Conservation (phyloP, 352 stramenopile species). For the Stramenopiles sp. region DNA sequence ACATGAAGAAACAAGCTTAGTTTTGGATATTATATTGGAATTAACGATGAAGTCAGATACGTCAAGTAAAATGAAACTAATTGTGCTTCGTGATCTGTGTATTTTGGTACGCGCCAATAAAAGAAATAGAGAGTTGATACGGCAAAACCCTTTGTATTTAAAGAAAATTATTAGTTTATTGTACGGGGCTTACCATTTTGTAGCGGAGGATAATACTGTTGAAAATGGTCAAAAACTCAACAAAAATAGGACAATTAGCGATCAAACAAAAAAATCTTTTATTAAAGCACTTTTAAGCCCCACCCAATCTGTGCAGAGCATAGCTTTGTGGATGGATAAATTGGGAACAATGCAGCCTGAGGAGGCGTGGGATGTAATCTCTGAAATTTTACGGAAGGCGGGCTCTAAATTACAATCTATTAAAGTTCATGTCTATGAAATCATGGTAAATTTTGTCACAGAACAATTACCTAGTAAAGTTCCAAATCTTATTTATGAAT, state of each 20-base stretch:
- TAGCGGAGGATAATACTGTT: no score
- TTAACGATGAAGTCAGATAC: neutral
- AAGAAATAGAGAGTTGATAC: neutral
- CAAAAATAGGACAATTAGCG: neutral
- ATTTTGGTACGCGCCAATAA: neutral
- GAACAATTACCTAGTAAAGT: neutral
- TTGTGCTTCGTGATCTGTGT: neutral
- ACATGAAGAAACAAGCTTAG: neutral
- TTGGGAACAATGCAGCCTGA: neutral
- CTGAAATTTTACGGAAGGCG: neutral
- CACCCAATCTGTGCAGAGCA: neutral
- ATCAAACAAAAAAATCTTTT: neutral
- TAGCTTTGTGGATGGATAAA: neutral
- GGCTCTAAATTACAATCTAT: neutral
- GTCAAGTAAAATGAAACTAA: neutral
- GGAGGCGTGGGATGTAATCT: neutral
- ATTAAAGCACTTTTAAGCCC: neutral
- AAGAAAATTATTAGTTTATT: neutral
- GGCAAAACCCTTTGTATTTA: neutral
- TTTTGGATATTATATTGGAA: neutral
- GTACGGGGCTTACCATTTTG: no score
- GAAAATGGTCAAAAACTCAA: neutral
- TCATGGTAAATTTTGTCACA: neutral
- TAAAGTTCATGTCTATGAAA: neutral
- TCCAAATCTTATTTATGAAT: neutral